Conservation (phyloP, 805 yeast species). For the Yamadazyma ubonensis region DNA sequence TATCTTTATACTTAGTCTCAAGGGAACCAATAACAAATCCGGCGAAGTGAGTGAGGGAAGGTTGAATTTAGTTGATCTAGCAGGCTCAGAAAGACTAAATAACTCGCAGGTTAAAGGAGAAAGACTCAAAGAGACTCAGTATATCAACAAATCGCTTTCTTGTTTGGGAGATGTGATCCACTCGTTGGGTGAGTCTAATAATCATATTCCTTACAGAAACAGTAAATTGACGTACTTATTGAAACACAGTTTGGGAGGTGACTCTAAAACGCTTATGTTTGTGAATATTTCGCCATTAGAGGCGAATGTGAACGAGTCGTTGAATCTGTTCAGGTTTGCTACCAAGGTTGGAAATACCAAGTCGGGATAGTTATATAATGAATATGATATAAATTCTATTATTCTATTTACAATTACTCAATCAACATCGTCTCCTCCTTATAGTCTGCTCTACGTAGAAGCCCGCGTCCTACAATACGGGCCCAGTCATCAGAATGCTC, state of each 20-base stretch:
- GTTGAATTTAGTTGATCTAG: constrained; percentile 82
- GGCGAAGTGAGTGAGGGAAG: constrained; percentile 54
- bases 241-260: constrained; percentile 80
- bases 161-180: constrained; percentile 87
- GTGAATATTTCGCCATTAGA: constrained; percentile 76
- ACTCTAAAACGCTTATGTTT: constrained; percentile 89
- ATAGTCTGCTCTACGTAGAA: no score
- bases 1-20: constrained; percentile 63
- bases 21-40: constrained; percentile 52
- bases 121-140: constrained; percentile 79
- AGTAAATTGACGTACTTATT: constrained; percentile 78
- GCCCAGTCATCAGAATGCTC: constrained; percentile 25
- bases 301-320: constrained; percentile 67
- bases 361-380: no score
- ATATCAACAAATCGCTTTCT: constrained; percentile 85
- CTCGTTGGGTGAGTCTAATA: constrained; percentile 48
- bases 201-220: constrained; percentile 66
- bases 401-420: no score
- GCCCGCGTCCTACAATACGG: no score
- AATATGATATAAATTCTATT: no score
- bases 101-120: constrained; percentile 78
- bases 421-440: no score
- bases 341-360: constrained; percentile 69
- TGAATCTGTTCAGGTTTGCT: constrained; percentile 87
- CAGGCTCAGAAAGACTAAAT: constrained; percentile 87